Evolutionary conservation across 2,329 filamentous ascomycete genomes (phyloP).

Genomic region (Calycina herbarum): DNA sequence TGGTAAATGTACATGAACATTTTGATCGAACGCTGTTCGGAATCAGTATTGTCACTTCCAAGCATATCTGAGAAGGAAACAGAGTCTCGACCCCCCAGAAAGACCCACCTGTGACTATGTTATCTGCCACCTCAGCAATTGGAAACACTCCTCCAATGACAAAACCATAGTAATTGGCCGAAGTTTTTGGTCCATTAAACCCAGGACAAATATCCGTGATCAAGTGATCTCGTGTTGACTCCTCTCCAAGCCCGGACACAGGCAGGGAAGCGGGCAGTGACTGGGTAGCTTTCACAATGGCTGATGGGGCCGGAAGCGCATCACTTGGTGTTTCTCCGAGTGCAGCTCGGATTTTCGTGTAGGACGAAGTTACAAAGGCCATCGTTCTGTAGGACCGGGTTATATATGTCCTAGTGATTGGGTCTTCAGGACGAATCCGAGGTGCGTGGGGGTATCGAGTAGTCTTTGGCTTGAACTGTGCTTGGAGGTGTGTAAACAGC

Average conservation of each 20-base stretch:
- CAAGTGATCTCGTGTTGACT: constrained; percentile 45
- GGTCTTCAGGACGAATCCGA: too few relatives aligned
- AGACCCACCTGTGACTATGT: constrained; percentile 62
- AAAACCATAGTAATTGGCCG: constrained; percentile 73
- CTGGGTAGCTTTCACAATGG: constrained; percentile 25
- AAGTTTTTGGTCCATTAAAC: constrained; percentile 37
- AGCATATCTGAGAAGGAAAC: too few relatives aligned
- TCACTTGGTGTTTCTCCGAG: constrained; percentile 27
- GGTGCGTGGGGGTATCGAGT: too few relatives aligned
- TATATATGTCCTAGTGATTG: too few relatives aligned
- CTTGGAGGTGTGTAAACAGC: too few relatives aligned
- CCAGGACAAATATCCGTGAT: constrained; percentile 45
- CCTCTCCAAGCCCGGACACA: constrained; percentile 44
- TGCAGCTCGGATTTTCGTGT: constrained; percentile 25
- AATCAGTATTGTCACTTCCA: too few relatives aligned
- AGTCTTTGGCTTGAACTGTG: too few relatives aligned
- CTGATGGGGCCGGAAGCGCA: constrained; percentile 28
- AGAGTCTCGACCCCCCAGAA: too few relatives aligned
- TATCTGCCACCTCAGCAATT: constrained; percentile 78
- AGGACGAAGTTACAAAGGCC: constrained; percentile 32
- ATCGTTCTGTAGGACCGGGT: constrained; percentile 13
- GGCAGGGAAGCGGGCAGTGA: constrained; percentile 42
- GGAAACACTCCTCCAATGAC: constrained; percentile 81
- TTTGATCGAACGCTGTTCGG: constrained; percentile 67
- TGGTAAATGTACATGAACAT: constrained; percentile 79